phyloP scores from a whole-genome alignment of 768 basidiomycete genomes.

The Leucosporidium scottii region DNA sequence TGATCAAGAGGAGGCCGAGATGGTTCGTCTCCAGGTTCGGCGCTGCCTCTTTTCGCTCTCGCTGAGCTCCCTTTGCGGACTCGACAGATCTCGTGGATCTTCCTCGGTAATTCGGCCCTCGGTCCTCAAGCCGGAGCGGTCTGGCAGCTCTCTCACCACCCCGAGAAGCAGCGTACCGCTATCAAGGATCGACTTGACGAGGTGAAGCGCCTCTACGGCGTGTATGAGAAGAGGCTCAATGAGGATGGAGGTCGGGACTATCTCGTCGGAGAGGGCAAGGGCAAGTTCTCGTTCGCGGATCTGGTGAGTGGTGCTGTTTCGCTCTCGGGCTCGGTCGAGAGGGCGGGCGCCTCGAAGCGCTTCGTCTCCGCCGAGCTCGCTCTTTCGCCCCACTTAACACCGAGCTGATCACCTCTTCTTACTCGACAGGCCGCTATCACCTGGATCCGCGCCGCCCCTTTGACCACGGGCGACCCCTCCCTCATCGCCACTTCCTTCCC shows the following conservation, averaged over 20 bases:
- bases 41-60: not conserved
- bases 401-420: too few species aligned
- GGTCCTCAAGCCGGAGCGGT: constrained; percentile 40
- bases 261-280: constrained; percentile 54
- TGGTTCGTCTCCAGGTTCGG: not conserved
- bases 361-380: not conserved
- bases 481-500: constrained; percentile 17
- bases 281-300: constrained; percentile 21
- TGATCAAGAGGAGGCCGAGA: constrained; percentile 18
- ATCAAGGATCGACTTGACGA: constrained; percentile 53
- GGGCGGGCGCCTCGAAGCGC: too few species aligned
- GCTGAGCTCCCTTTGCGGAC: not conserved
- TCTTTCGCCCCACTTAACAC: too few species aligned
- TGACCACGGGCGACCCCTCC: constrained; percentile 12
- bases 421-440: constrained; percentile 14
- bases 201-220: constrained; percentile 73
- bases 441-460: constrained; percentile 19
- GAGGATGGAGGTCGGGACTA: constrained; percentile 55
- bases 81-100: constrained; percentile 66
- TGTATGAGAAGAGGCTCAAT: constrained; percentile 68
- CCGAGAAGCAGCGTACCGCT: constrained; percentile 47
- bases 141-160: constrained; percentile 63
- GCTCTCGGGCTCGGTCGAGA: not conserved
- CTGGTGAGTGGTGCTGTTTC: not conserved
- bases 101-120: constrained; percentile 53